Conservation (phyloP, 1,284 basidiomycete species). For the Leucoagaricus sp. region DNA sequence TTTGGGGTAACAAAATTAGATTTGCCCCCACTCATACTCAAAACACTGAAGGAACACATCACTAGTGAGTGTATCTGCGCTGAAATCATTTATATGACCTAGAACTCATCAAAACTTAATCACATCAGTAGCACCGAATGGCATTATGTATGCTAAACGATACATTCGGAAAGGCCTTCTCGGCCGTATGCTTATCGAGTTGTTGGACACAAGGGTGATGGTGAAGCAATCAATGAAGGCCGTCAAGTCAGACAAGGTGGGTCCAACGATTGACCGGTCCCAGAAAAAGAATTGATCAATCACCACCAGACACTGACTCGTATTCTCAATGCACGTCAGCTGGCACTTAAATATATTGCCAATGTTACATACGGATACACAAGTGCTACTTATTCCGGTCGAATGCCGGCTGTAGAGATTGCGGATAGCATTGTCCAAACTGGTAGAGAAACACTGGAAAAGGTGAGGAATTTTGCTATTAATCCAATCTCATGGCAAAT, state of each 20-base stretch:
- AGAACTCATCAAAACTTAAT: conserved; percentile 1
- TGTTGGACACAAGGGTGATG: conserved; percentile 97
- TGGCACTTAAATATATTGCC: conserved; percentile 84
- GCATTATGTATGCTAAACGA: conserved; percentile 91
- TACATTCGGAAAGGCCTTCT: conserved; percentile 84
- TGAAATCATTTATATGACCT: neutral
- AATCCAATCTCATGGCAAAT: neutral
- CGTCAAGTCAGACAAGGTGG: conserved; percentile 73
- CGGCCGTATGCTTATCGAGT: conserved; percentile 89
- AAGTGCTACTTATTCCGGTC: conserved; percentile 88
- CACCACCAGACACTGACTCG: conserved; percentile 62
- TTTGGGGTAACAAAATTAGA: conserved; percentile 84
- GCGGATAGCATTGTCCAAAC: conserved; percentile 98
- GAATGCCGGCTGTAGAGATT: conserved; percentile 98
- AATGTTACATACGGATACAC: conserved; percentile 98
- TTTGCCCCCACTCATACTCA: conserved; percentile 69
- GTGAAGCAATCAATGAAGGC: conserved; percentile 94
- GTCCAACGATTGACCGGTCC: neutral
- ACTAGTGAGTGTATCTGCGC: conserved; percentile 59
- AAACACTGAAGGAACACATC: conserved; percentile 72
- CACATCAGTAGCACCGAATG: conserved; percentile 85
- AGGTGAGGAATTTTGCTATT: conserved; percentile 47
- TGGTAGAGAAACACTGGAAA: conserved; percentile 93
- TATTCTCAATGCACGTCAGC: conserved; percentile 85
- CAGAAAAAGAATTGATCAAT: neutral